Evolutionary conservation across 1,139 yeast genomes (phyloP).

Genomic region (Protomyces gravidus): DNA sequence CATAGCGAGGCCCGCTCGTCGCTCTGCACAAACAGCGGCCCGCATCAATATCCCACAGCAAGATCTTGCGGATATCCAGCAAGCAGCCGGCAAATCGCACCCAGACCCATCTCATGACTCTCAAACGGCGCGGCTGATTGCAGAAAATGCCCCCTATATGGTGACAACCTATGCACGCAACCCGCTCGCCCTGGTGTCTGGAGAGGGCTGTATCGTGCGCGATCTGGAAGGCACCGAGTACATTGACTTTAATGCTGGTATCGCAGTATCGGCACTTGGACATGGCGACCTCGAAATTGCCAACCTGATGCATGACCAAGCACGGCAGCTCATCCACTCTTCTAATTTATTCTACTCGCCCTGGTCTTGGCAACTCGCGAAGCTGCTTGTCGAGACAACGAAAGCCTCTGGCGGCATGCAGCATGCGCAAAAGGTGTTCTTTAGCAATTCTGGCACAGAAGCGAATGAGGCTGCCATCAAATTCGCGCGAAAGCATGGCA

Average conservation of each 20-base stretch:
- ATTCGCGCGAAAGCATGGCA: constrained; percentile 86
- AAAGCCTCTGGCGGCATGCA: constrained; percentile 49
- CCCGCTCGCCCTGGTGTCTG: constrained; percentile 60
- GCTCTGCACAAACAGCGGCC: neutral
- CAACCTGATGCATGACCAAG: constrained; percentile 65
- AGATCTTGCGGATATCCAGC: constrained; percentile 14
- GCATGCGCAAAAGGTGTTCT: constrained; percentile 64
- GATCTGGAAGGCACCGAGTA: constrained; percentile 75
- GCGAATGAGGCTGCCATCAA: constrained; percentile 97
- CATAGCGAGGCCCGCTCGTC: neutral
- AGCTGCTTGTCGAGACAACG: constrained; percentile 66
- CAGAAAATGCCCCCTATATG: constrained; percentile 51
- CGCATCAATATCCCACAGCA: constrained; percentile 18
- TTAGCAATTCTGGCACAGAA: constrained; percentile 92
- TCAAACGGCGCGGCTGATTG: constrained; percentile 22
- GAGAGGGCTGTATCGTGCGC: constrained; percentile 67
- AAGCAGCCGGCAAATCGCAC: constrained; percentile 17
- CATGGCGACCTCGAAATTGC: constrained; percentile 75
- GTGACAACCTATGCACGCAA: constrained; percentile 84
- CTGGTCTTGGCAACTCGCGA: constrained; percentile 76
- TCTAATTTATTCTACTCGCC: constrained; percentile 81
- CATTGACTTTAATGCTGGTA: constrained; percentile 90
- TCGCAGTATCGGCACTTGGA: constrained; percentile 93
- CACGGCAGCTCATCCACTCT: constrained; percentile 68
- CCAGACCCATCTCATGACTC: constrained; percentile 29